Evolutionary conservation across 305 asterid species (phyloP), one percentile per base, ranked within the genome.

Genomic region (Fraxinus latifolia): DNA sequence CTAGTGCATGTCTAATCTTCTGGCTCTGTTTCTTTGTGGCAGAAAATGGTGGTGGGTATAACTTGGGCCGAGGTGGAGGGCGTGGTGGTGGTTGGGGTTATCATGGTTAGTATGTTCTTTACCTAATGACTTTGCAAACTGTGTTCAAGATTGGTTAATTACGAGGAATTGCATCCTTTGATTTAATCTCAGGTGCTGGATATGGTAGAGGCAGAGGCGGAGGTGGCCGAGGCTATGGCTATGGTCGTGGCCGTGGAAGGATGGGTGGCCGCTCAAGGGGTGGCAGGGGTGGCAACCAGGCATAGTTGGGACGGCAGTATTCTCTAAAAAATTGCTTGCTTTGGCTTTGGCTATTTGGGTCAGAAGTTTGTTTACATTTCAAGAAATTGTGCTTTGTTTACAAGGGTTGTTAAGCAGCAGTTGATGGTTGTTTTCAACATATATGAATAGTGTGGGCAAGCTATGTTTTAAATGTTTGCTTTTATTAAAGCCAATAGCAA

Each of bases 161-260:
- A 81, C 6, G 77, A 7, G 47, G 21, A 7, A 6, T 58, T 67
- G 4, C 0, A 44, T 42, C 27, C 33, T 3, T 71, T 47, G 8
- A 17, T 62, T 60, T 68, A 25, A 19, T 50, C 32, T 9, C 77
- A 88, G 91, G 89, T 79, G 74, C 88, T 84, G 90, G 90, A 77
- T 92, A 92, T 86, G 97, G 93, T 77, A 87, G 91, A 81, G 96
- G 94, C 58, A 75, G 95, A 79, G 96, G 96, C 11, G 88, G 86
- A 21, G 88, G 89, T 37, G 92, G 93, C 81, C 81, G 92, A 82
- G 95, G 92, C 47, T 90, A 89, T 83, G 91, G 87, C 15, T 79
- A 82, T 33, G 89, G 94, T 0, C 89, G 92, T 3, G 97, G 95
- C 2, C 92, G 91, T 70, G 94, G 90, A 74, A 86, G 91, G 82